Conservation (phyloP, 345 rosid species). For the Hibiscus trionum region DNA sequence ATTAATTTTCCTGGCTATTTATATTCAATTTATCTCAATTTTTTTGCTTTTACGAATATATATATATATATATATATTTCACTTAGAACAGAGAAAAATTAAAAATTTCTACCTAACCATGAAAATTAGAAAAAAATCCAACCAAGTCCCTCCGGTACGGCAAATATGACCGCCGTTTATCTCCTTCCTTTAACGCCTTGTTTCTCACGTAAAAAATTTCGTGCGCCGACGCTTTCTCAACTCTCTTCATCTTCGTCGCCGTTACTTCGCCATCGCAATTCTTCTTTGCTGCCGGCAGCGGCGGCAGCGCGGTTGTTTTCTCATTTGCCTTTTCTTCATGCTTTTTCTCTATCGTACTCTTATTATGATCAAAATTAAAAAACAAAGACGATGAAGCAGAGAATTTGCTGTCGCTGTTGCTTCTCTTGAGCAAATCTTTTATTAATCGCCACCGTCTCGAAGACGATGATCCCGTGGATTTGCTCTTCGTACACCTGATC, state of each 20-base stretch:
- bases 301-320: background rate
- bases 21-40: background rate
- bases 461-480: constrained; percentile 56
- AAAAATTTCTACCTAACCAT: background rate
- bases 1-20: background rate
- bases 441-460: constrained; percentile 49
- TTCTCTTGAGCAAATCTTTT: constrained; percentile 53
- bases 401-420: constrained; percentile 72
- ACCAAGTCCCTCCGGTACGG: constrained; percentile 67
- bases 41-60: background rate
- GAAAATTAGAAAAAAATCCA: constrained; percentile 39
- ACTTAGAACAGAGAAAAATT: no score
- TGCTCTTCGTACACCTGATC: constrained; percentile 59
- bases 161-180: constrained; percentile 54
- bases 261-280: background rate
- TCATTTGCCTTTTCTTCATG: constrained; percentile 1
- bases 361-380: constrained; percentile 2
- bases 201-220: constrained; percentile 64
- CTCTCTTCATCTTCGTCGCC: constrained; percentile 13
- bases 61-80: background rate
- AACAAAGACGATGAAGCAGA: constrained; percentile 26
- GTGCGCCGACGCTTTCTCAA: constrained; percentile 41
- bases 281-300: background rate
- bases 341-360: background rate
- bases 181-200: constrained; percentile 51